phyloP scores from a whole-genome alignment of 2,329 filamentous ascomycete species.

The Periconia sp. region DNA sequence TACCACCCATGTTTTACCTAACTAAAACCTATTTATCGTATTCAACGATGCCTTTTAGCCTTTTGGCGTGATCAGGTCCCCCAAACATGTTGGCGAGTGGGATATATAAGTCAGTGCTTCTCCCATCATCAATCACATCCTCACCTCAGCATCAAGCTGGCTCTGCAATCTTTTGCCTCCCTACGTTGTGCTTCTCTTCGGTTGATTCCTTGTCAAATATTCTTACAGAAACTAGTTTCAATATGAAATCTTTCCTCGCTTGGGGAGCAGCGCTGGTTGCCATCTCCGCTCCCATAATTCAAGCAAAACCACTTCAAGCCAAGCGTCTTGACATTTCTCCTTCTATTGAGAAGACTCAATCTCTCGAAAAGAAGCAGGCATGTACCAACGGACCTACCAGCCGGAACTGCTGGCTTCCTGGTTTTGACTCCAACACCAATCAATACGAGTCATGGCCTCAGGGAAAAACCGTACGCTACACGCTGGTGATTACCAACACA shows the following conservation, averaged over 20 bases:
- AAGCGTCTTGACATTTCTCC: slow-evolving; percentile 15
- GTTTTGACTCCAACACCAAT: slow-evolving; percentile 45
- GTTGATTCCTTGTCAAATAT: slow-evolving; percentile 2
- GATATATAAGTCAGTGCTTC: not conserved
- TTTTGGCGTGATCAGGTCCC: not conserved
- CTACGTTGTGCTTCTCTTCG: not conserved
- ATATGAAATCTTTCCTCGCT: slow-evolving; percentile 25
- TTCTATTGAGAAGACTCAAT: slow-evolving; percentile 1
- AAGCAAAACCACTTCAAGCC: slow-evolving; percentile 19
- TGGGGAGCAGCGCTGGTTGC: slow-evolving; percentile 23
- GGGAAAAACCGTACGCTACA: slow-evolving; percentile 35
- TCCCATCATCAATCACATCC: not conserved
- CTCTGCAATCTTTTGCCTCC: not conserved
- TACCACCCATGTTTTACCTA: not conserved
- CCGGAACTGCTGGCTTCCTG: slow-evolving; percentile 44
- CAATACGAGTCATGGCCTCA: slow-evolving; percentile 38
- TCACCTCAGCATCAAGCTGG: not conserved
- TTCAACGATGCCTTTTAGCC: not conserved
- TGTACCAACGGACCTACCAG: slow-evolving; percentile 41
- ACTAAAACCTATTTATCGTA: not conserved
- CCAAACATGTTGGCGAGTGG: not conserved
- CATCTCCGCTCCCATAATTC: slow-evolving; percentile 13
- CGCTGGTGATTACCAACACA: slow-evolving; percentile 43
- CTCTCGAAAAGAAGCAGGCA: slow-evolving; percentile 21
- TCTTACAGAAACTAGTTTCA: slow-evolving; percentile 1